Evolutionary conservation across 2,329 filamentous ascomycete species (phyloP).

Genomic region (Emmonsia crescens): DNA sequence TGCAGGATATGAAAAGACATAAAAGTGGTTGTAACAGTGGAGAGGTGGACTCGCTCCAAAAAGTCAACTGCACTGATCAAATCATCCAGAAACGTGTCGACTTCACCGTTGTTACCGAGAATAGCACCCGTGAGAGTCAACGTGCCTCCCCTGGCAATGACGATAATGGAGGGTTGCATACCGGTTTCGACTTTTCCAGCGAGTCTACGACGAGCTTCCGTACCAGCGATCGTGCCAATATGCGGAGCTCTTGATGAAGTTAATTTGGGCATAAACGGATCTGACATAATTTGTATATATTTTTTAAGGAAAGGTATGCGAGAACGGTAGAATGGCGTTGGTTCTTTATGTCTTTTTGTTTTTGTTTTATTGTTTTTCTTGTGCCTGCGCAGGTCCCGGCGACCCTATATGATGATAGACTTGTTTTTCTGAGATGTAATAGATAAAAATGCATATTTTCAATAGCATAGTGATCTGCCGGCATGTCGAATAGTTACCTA

Average conservation of each 20-base stretch:
- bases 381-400: background rate
- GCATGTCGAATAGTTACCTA: background rate
- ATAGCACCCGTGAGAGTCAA: background rate
- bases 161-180: background rate
- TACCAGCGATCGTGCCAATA: background rate
- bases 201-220: background rate
- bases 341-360: background rate
- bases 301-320: background rate
- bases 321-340: background rate
- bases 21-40: background rate
- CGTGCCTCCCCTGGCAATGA: background rate
- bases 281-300: background rate
- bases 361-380: background rate
- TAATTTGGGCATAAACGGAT: background rate
- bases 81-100: background rate
- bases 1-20: background rate
- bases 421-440: background rate
- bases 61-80: background rate
- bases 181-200: background rate
- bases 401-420: background rate
- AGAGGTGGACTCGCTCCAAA: background rate
- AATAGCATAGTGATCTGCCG: background rate
- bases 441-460: background rate
- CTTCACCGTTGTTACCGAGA: background rate
- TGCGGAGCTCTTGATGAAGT: background rate